Percentiles rank a stretch among this genome's conserved stretches.
Conservation (phyloP, 2,329 filamentous ascomycete species). For the Exophiala viscosa region DNA sequence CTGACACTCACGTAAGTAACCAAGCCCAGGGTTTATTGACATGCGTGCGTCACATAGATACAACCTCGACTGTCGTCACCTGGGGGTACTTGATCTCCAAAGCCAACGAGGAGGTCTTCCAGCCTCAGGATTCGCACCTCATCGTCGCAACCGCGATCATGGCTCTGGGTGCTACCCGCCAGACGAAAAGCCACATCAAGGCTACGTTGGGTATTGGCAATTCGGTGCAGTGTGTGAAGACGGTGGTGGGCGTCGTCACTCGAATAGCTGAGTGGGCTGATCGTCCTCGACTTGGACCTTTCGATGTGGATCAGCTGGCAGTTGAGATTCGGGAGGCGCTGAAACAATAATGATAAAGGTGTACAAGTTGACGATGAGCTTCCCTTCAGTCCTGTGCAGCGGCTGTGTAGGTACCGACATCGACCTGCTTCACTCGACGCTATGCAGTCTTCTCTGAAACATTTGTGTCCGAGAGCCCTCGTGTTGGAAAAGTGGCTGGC, state of each 20-base stretch:
- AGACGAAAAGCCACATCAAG: slow-evolving; percentile 15
- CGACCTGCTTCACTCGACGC: too few relatives aligned
- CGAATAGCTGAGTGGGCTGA: slow-evolving; percentile 8
- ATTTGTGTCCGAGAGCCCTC: too few relatives aligned
- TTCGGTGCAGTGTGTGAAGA: slow-evolving; percentile 1
- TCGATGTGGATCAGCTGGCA: slow-evolving; percentile 4
- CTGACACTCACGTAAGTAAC: too few relatives aligned
- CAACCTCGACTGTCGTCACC: slow-evolving; percentile 1
- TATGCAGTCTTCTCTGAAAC: too few relatives aligned
- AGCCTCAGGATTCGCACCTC: slow-evolving; percentile 6
- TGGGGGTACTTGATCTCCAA: slow-evolving; percentile 12
- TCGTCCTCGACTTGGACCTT: neutral
- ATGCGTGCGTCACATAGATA: neutral
- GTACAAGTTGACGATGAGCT: too few relatives aligned
- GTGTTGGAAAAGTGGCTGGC: too few relatives aligned
- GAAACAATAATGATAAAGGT: neutral
- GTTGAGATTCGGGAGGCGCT: neutral
- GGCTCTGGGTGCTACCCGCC: slow-evolving; percentile 11
- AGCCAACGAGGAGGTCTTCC: slow-evolving; percentile 14
- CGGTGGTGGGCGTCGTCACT: slow-evolving; percentile 2
- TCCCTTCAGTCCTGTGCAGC: too few relatives aligned
- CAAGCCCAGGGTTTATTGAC: neutral
- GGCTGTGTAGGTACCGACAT: too few relatives aligned
- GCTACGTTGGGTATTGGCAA: slow-evolving; percentile 11
- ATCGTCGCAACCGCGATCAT: slow-evolving; percentile 13